Evolutionary conservation across 2,329 filamentous ascomycete species (phyloP).

Genomic region (Microcyclospora pomicola): DNA sequence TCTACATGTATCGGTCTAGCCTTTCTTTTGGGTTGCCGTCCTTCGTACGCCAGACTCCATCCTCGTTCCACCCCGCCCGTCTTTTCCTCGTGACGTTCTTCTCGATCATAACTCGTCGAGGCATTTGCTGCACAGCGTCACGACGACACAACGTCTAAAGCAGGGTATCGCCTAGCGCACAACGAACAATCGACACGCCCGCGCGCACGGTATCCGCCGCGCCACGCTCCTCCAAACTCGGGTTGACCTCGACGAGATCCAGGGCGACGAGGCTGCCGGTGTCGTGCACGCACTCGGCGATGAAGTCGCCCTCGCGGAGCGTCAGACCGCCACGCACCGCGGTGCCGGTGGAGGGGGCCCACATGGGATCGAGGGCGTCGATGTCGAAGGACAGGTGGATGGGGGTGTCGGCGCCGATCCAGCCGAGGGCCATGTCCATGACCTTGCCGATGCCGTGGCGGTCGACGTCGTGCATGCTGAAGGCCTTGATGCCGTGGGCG

Average conservation of each 20-base stretch:
- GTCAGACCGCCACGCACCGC: constrained; percentile 88
- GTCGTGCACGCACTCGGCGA: constrained; percentile 56
- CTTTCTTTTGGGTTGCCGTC: too few species aligned
- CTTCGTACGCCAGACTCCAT: too few species aligned
- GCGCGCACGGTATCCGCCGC: constrained; percentile 78
- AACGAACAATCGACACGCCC: constrained; percentile 80
- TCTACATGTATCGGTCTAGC: too few species aligned
- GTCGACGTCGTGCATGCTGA: constrained; percentile 98
- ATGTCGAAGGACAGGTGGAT: constrained; percentile 97
- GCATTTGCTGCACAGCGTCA: too few species aligned
- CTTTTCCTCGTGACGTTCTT: too few species aligned
- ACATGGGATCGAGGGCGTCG: constrained; percentile 88
- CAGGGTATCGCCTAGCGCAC: constrained; percentile 81
- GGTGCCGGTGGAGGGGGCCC: constrained; percentile 90
- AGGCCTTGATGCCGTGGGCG: constrained; percentile 84
- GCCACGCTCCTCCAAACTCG: constrained; percentile 39
- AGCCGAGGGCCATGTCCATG: constrained; percentile 94
- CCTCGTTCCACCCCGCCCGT: too few species aligned
- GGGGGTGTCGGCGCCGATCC: constrained; percentile 86
- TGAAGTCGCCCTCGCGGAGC: constrained; percentile 89
- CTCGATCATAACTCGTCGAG: too few species aligned
- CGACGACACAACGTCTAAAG: constrained; percentile 36
- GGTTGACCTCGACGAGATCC: constrained; percentile 43
- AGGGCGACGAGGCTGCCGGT: constrained; percentile 44
- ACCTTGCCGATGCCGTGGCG: constrained; percentile 86